Conservation (phyloP, 2,329 filamentous ascomycete species). For the Microsporum audouinii region DNA sequence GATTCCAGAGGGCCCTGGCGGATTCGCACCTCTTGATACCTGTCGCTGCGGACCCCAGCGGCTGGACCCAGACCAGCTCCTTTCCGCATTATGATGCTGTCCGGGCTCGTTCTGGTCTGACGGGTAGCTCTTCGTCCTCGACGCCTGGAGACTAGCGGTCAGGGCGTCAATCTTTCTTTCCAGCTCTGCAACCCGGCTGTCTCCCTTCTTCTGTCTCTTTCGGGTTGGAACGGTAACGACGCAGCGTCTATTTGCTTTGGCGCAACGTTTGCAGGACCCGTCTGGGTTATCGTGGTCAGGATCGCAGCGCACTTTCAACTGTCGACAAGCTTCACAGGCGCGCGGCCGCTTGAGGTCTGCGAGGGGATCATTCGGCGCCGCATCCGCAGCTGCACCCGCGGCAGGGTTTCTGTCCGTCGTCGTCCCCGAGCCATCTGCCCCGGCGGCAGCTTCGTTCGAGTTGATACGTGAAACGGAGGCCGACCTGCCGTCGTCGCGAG, state of each 20-base stretch:
- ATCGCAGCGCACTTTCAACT: constrained; percentile 75
- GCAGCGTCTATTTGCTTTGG: constrained; percentile 67
- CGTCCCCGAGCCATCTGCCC: neutral
- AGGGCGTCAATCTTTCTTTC: constrained; percentile 87
- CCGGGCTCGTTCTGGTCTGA: neutral
- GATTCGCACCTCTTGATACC: neutral
- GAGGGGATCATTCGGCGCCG: constrained; percentile 15
- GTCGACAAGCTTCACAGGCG: constrained; percentile 64
- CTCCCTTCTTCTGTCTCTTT: constrained; percentile 85
- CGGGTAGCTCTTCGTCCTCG: constrained; percentile 18
- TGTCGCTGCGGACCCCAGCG: neutral
- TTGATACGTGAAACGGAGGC: neutral
- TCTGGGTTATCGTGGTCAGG: constrained; percentile 53
- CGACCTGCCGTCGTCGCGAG: neutral
- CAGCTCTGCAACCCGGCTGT: constrained; percentile 76
- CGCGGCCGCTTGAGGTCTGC: constrained; percentile 54
- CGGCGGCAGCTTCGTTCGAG: neutral
- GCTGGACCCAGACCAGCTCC: neutral
- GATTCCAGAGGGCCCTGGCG: constrained; percentile 6
- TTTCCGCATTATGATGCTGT: neutral
- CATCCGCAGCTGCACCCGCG: neutral
- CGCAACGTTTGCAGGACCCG: constrained; percentile 61
- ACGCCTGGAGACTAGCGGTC: constrained; percentile 63
- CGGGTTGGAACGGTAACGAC: constrained; percentile 62
- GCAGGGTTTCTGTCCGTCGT: neutral